Evolutionary conservation across 75 land plant genomes (phyloP), one percentile per base, ranked within the genome.

Genomic region (Adiantum capillusveneris): DNA sequence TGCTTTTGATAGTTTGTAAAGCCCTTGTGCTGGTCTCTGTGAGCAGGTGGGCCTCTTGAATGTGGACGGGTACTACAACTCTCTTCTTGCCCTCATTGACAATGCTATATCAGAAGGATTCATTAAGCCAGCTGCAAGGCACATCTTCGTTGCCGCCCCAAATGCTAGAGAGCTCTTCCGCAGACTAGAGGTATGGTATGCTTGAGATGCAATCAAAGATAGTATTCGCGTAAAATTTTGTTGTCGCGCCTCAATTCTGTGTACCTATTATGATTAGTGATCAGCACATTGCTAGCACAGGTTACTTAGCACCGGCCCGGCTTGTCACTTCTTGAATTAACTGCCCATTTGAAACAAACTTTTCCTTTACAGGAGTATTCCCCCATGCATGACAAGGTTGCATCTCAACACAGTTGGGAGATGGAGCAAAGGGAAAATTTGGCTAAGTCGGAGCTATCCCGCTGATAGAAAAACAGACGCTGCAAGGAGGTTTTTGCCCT

Each of bases 401-500:
- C 74, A 12, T 60, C 78, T 1, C 64, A 62, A 62, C 66, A 69
- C 19, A 76, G 77, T 39, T 83, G 86, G 86, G 86, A 83, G 71
- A 76, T 66, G 75, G 86, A 80, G 57, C 77, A 58, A 65, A 67
- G 70, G 37, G 74, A 66, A 2, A 56, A 56, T 25, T 26, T 72
- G 0, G 53, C 76, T n/a, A 68, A 68, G 24, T 49, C 60, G 1
- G 76, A 77, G 9, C 73, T 81, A 18, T 66, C 80, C 29, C 78
- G 73, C 51, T 72, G 58, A 65, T n/a, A n/a, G n/a, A n/a, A n/a
- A n/a, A n/a, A n/a, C n/a, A n/a, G n/a, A n/a, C n/a, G n/a, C n/a
- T n/a, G n/a, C n/a, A n/a, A n/a, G n/a, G n/a, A n/a, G n/a, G n/a
- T n/a, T n/a, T n/a, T n/a, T n/a, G n/a, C n/a, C n/a, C n/a, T n/a